Base-by-base conservation (phyloP, 805 yeast genomes). In the Starmera caribaea region DNA sequence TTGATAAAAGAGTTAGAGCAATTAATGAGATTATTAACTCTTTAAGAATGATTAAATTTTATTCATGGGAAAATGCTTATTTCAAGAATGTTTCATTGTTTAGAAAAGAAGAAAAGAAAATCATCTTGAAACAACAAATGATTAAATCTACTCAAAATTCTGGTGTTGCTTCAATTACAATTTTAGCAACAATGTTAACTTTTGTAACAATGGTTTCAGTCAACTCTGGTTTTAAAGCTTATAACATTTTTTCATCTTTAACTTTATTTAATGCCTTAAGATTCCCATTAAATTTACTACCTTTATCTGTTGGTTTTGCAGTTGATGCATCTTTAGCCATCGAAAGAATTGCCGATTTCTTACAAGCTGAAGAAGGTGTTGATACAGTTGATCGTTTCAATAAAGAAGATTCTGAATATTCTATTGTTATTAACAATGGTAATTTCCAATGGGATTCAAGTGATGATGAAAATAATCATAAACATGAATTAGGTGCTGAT, bases 31-130 rank as follows among this genome's bases (percentile, higher is more conserved):
- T 87, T 26, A 66, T 89, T 46, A 77, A 73, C 53, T 77, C 82
- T 47, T 74, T 89, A 70, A 85, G 83, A 53, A 72, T 81, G 65
- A 84, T 89, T 58, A 89, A 89, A 63, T 83, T 73, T 57, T 89
- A 88, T 57, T 84, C 94, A 1, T 89, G 96, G 96, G 97, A 89
- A 61, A 68, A 68, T 28, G 88, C 96, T 1, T 89, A 86, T 55
- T 68, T 69, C 39, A 57, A 68, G 9, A 63, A 70, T 38, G 71
- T 89, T 30, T 53, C 74, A 13, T 68, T 65, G 11, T 66, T 74
- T 24, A 73, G 97, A 55, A 50, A 54, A 0, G 53, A 63, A 16
- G 97, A 88, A 60, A 78, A 84, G 72, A 48, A 52, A 4, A 64
- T 67, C 38, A 71, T 89, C 43, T 69, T 77, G 45, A 65, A 62